Conservation (phyloP, 1,139 yeast genomes). For the Taphrina pruni region DNA sequence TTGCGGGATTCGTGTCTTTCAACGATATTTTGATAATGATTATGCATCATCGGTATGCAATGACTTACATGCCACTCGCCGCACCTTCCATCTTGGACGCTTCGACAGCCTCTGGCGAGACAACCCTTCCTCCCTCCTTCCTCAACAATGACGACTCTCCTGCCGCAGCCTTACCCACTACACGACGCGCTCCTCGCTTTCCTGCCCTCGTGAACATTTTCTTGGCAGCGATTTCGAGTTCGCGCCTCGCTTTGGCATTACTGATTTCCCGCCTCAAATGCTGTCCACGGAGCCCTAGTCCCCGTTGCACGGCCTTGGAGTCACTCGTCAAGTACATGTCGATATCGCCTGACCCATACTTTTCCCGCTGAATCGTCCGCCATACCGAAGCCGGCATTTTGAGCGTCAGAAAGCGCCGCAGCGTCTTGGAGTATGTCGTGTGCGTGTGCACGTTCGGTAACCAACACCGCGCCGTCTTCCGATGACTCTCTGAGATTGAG, state of each 20-base stretch:
- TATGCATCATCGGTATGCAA: no score
- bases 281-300: constrained; percentile 20
- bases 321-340: constrained; percentile 27
- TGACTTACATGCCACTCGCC: constrained; percentile 18
- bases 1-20: no score
- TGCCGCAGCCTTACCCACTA: constrained; percentile 1
- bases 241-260: background rate
- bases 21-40: no score
- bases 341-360: constrained; percentile 18
- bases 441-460: constrained; percentile 78
- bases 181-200: background rate
- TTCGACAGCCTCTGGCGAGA: background rate
- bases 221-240: background rate
- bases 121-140: background rate
- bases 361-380: constrained; percentile 24
- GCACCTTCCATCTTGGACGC: constrained; percentile 23
- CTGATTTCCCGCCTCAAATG: constrained; percentile 13
- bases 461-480: constrained; percentile 77
- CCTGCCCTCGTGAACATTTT: background rate
- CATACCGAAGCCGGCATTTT: constrained; percentile 58
- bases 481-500: constrained; percentile 76
- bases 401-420: constrained; percentile 62
- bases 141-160: background rate
- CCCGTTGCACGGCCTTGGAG: constrained; percentile 12
- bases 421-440: constrained; percentile 80